Conservation (phyloP, 2,329 filamentous ascomycete species). For the Trichocomaceae sp. region DNA sequence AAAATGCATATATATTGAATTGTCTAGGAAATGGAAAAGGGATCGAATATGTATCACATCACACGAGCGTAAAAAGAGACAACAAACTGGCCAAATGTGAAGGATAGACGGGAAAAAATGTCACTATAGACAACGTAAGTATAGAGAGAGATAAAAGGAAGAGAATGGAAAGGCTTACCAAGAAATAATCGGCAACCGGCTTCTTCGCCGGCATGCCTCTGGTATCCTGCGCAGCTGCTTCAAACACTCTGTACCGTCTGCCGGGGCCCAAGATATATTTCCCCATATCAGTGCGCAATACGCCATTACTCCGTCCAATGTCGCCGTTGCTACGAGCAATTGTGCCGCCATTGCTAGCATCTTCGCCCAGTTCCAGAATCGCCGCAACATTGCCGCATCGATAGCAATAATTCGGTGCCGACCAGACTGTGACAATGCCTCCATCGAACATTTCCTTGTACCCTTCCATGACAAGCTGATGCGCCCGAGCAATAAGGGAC, state of each 20-base stretch:
- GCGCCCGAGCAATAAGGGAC: conserved; percentile 83
- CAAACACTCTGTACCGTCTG: conserved; percentile 87
- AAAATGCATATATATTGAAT: not conserved
- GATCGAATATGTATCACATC: too few species aligned
- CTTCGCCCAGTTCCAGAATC: conserved; percentile 85
- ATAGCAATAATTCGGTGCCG: conserved; percentile 94
- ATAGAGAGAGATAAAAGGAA: not conserved
- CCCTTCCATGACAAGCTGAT: conserved; percentile 98
- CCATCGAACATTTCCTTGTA: conserved; percentile 99
- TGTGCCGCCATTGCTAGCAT: conserved; percentile 67
- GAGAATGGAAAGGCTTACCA: conserved; percentile 39
- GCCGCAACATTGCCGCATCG: conserved; percentile 93
- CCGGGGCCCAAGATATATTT: conserved; percentile 62
- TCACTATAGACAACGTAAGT: conserved; percentile 2
- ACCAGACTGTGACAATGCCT: conserved; percentile 98
- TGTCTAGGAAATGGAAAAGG: too few species aligned
- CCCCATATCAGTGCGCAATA: conserved; percentile 42
- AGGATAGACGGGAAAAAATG: not conserved
- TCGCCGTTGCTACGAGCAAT: conserved; percentile 56
- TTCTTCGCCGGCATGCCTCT: conserved; percentile 99
- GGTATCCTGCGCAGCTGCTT: conserved; percentile 91
- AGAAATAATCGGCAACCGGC: conserved; percentile 93
- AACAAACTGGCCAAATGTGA: not conserved
- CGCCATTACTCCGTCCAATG: conserved; percentile 37
- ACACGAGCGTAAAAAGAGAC: too few species aligned